Evolutionary conservation across 352 stramenopile species (phyloP).

Genomic region (Thraustochytrium striatum): DNA sequence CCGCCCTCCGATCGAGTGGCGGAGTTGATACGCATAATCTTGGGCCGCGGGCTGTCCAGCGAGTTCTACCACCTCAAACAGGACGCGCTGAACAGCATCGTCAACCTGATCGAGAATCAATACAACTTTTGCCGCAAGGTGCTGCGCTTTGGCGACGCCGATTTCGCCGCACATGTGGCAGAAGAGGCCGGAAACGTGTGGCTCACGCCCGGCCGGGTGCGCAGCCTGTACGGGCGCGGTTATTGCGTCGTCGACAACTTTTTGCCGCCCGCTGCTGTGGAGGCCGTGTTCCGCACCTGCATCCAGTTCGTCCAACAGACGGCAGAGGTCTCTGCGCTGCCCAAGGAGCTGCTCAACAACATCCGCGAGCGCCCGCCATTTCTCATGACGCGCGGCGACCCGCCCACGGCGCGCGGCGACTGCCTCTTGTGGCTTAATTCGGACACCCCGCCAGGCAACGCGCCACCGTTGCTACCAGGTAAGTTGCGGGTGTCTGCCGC

Average conservation of each 20-base stretch:
- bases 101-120: slow-evolving; percentile 35
- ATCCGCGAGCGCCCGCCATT: slow-evolving; percentile 12
- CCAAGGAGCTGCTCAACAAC: slow-evolving; percentile 21
- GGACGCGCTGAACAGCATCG: slow-evolving; percentile 39
- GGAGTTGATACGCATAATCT: neutral
- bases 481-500: too few relatives aligned
- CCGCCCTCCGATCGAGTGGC: neutral
- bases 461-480: neutral
- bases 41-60: neutral
- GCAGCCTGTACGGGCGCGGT: slow-evolving; percentile 24
- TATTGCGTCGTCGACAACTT: slow-evolving; percentile 43
- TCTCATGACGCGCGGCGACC: slow-evolving; percentile 41
- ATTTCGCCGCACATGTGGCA: neutral
- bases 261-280: neutral
- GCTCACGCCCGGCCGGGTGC: slow-evolving; percentile 4
- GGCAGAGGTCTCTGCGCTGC: neutral
- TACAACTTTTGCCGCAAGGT: slow-evolving; percentile 23
- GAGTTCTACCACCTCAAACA: slow-evolving; percentile 43
- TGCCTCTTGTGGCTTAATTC: slow-evolving; percentile 34
- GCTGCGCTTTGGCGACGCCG: slow-evolving; percentile 2
- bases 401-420: slow-evolving; percentile 23
- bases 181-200: neutral
- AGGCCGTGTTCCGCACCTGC: slow-evolving; percentile 8
- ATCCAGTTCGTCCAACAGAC: slow-evolving; percentile 33
- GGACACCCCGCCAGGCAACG: slow-evolving; percentile 2